Base-by-base conservation (phyloP, 176 grass and related monocot species). In the Carex cristatella region DNA sequence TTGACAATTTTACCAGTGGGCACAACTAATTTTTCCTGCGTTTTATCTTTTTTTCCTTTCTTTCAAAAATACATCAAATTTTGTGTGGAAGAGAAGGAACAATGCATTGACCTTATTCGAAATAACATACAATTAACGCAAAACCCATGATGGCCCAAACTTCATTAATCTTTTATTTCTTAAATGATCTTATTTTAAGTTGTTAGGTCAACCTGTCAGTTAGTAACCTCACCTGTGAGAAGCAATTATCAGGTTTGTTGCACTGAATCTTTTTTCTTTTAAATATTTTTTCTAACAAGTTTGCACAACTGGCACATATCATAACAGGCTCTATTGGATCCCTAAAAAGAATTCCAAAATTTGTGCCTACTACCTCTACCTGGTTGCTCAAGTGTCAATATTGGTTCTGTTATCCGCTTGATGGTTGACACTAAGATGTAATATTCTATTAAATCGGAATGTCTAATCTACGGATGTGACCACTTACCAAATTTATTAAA, bases 331-430 rank as follows among this genome's bases (percentile, higher is more conserved):
- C 42, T 69, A 16, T 16, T 15, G 32, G 8, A 69, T 40, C 35
- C 46, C 19, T 13, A 77, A 57, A 76, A 77, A 56, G 2, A 77
- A 77, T 32, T 56, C 10, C n/a, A 31, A 9, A 57, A 16, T 56
- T 56, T 32, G 11, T 56, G 49, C n/a, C 48, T 31, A 56, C 49
- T 56, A 56, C 5, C 11, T 56, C 49, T 56, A 56, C 2, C 11
- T 56, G 73, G 73, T 56, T 56, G 73, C 49, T 77, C 10, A 30
- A 77, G 49, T 77, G 73, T 77, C 73, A 77, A 56, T 77, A 77
- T 77, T 77, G 13, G 49, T 77, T 77, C 49, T 77, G 73, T 77
- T 77, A 56, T 57, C 27, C 27, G 11, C 19, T 56, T 56, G 49
- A 77, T 55, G 19, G 73, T 31, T 77, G 73, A 77, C 49, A 77